Percentiles rank a stretch among this genome's conserved stretches.
Evolutionary conservation across 2,329 filamentous ascomycete genomes (phyloP).

Genomic region (Colletotrichum limetticola): DNA sequence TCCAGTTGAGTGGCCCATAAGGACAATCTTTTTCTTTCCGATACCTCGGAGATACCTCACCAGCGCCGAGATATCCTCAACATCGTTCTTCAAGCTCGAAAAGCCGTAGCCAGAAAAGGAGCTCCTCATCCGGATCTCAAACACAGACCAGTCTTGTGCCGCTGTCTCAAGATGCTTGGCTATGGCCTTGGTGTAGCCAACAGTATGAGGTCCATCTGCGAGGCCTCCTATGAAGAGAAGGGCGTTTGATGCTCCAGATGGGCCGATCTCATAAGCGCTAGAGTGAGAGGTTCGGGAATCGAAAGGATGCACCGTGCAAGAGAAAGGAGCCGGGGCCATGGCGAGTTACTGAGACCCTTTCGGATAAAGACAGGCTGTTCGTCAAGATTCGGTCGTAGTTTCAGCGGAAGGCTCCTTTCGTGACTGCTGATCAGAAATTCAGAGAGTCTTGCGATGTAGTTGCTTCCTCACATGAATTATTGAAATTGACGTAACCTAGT

Average conservation of each 20-base stretch:
- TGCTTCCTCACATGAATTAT: too few species aligned
- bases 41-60: conserved; percentile 64
- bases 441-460: too few species aligned
- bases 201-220: conserved; percentile 74
- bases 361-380: not conserved
- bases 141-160: conserved; percentile 61
- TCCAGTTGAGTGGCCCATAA: conserved; percentile 70
- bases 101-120: conserved; percentile 65
- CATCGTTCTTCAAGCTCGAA: conserved; percentile 61
- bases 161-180: conserved; percentile 53
- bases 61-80: conserved; percentile 62
- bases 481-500: conserved; percentile 5
- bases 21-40: conserved; percentile 61
- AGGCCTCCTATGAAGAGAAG: conserved; percentile 78
- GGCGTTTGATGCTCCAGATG: conserved; percentile 60
- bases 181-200: conserved; percentile 64
- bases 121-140: conserved; percentile 66
- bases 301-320: conserved; percentile 59
- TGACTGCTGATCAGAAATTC: not conserved
- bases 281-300: conserved; percentile 51
- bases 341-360: not conserved
- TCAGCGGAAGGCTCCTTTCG: too few species aligned
- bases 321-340: conserved; percentile 22
- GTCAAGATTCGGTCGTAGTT: not conserved
- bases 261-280: conserved; percentile 60